phyloP scores from a whole-genome alignment of 106 monocot genomes.

The Cymbidium sinense region DNA sequence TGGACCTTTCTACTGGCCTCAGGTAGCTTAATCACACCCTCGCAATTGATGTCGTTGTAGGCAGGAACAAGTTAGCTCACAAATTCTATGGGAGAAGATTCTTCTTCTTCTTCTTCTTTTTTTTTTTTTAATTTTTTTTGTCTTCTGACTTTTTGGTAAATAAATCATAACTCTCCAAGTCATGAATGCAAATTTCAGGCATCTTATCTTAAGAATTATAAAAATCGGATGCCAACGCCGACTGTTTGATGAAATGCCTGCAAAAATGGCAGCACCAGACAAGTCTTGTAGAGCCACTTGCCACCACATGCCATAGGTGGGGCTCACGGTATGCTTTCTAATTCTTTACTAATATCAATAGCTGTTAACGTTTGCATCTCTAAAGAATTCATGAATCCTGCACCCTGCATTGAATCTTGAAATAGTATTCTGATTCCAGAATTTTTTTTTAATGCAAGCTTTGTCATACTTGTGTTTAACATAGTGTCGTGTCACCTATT shows the following conservation, averaged over 20 bases:
- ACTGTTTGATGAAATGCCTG: slow-evolving; percentile 2
- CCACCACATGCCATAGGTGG: neutral
- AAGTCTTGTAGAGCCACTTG: neutral
- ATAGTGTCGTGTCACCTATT: neutral
- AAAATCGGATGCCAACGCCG: neutral
- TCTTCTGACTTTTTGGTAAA: neutral
- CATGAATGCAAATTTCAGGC: neutral
- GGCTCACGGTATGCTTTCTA: too few species aligned
- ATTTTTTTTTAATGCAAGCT: neutral
- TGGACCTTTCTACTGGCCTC: neutral
- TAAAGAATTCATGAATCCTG: neutral
- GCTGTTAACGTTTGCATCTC: neutral
- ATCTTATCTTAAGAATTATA: neutral
- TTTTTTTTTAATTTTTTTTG: neutral
- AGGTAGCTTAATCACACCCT: neutral
- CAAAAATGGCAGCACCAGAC: neutral
- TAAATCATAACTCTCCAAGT: neutral
- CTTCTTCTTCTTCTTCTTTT: neutral
- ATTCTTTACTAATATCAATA: too few species aligned
- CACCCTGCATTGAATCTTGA: neutral
- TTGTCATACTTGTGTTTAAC: neutral
- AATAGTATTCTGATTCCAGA: too few species aligned
- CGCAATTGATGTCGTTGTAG: neutral
- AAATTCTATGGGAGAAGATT: neutral
- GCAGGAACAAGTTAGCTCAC: neutral